A percentile compares a stretch with the other conserved stretches of the same genome.
These are phyloP conservation scores for Serendipita sp. DNA, from an alignment of 768 basidiomycete species.

Conservation along the genomic window DNA sequence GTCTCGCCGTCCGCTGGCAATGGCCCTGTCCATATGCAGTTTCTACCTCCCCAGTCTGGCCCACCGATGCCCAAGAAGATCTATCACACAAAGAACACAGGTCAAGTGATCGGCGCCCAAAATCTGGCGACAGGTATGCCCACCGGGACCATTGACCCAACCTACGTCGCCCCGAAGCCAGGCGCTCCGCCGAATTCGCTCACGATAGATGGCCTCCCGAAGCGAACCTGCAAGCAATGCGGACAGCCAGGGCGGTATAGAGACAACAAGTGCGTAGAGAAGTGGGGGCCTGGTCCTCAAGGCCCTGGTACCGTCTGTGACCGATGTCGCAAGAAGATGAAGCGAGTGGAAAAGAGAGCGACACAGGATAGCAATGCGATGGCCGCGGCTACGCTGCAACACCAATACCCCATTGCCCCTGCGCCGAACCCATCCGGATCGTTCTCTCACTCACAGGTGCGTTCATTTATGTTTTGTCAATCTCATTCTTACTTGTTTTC, in stretches of 20 bases:
- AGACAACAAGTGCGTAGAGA: constrained; percentile 74
- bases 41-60: neutral
- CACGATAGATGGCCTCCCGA: neutral
- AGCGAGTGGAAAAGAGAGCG: constrained; percentile 59
- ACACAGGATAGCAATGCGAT: constrained; percentile 12
- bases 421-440: constrained; percentile 11
- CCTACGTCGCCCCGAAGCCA: neutral
- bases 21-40: neutral
- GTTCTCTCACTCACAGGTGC: constrained; percentile 3
- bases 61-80: constrained; percentile 2
- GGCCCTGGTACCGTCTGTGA: constrained; percentile 77
- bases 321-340: constrained; percentile 76
- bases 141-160: neutral
- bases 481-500: neutral
- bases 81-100: neutral
- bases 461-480: constrained; percentile 8
- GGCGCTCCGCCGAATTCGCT: neutral
- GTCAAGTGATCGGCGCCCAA: neutral
- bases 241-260: constrained; percentile 48
- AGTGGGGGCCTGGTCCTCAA: constrained; percentile 74
- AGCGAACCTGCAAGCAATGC: constrained; percentile 3
- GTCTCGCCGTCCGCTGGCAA: neutral
- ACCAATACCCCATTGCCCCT: constrained; percentile 6
- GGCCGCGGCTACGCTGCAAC: constrained; percentile 15
- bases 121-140: neutral